phyloP scores from a whole-genome alignment of 2,329 filamentous ascomycete genomes.

The Elsinoe fawcettii region DNA sequence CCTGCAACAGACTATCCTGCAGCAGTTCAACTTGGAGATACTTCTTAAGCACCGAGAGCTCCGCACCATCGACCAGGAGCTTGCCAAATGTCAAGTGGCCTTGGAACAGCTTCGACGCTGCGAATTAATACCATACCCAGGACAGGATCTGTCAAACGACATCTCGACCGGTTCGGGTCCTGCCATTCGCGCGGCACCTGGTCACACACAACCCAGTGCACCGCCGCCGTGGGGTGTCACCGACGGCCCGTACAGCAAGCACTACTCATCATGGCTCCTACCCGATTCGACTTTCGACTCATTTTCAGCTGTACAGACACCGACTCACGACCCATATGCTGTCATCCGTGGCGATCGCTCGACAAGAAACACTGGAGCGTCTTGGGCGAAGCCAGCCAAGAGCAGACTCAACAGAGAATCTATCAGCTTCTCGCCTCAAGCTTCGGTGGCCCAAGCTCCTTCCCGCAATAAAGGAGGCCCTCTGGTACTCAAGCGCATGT shows the following conservation, averaged over 20 bases:
- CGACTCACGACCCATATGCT: conserved; percentile 20
- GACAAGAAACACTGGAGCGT: conserved; percentile 66
- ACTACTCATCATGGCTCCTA: conserved; percentile 93
- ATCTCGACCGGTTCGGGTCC: conserved; percentile 69
- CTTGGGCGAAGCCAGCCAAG: conserved; percentile 41
- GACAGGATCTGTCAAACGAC: conserved; percentile 57
- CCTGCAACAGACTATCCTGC: conserved; percentile 66
- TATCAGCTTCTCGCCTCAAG: conserved; percentile 55
- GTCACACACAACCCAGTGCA: conserved; percentile 62
- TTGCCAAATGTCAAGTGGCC: conserved; percentile 89
- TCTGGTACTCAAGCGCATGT: conserved; percentile 73
- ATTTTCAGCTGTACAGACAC: conserved; percentile 26
- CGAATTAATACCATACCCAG: conserved; percentile 83
- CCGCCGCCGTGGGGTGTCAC: conserved; percentile 84
- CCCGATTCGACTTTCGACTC: conserved; percentile 77
- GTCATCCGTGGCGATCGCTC: conserved; percentile 53
- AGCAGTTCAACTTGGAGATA: conserved; percentile 86
- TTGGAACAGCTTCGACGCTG: conserved; percentile 90
- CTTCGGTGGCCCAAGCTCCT: conserved; percentile 52
- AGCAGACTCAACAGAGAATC: conserved; percentile 52
- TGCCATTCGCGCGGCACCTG: conserved; percentile 54
- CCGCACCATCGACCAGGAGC: conserved; percentile 87
- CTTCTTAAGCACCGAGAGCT: conserved; percentile 91
- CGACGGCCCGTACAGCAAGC: conserved; percentile 86
- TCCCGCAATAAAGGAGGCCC: conserved; percentile 64